Base-by-base conservation (phyloP, 495 filamentous ascomycete species). In the Tuber borchii region DNA sequence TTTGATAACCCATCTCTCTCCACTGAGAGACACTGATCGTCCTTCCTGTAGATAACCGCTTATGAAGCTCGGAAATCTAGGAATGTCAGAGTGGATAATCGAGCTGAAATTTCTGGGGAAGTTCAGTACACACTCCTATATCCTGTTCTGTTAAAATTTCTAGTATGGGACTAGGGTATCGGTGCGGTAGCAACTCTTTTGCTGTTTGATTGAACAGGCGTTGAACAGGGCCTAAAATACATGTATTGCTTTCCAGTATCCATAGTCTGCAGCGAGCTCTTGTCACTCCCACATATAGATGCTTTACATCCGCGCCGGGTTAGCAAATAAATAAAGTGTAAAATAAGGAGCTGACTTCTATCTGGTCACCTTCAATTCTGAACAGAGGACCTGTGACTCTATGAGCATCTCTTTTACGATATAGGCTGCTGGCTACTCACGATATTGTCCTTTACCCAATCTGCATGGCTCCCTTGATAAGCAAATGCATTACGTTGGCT, bases 261-360 rank as follows among this genome's bases (percentile, higher is more conserved):
- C 46, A 73, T 39, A 78, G n/a, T 1, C 46, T 43, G 31, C 65
- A 68, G 7, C 71, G 72, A 34, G 75, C 75, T 34, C 75, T 75
- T 1, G 75, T 77, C 71, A 77, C 71, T 14, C 72, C 75, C 2
- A 77, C 75, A 34, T 77, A 77, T 39, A 77, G 65, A 61, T 77
- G 72, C 75, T 77, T 69, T 17, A 8, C 22, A 37, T 2, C 7
- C n/a, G 1, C 2, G 42, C 70, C 45, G 46, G 26, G 46, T n/a
- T 34, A 70, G n/a, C 8, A 19, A 31, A 40, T 40, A 40, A 6
- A 45, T 72, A 17, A 20, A 44, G 42, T 0, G 14, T 0, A 10
- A 31, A 44, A 74, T 26, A 42, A 34, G 31, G 43, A 19, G 9
- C 2, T 16, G 2, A 34, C 31, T 37, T 39, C n/a, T 19, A 43